Percentiles rank a stretch among this genome's conserved stretches.
These are phyloP conservation scores for Shiraia bambusicola DNA, from an alignment of 2,329 filamentous ascomycete species.

Conservation along the genomic window DNA sequence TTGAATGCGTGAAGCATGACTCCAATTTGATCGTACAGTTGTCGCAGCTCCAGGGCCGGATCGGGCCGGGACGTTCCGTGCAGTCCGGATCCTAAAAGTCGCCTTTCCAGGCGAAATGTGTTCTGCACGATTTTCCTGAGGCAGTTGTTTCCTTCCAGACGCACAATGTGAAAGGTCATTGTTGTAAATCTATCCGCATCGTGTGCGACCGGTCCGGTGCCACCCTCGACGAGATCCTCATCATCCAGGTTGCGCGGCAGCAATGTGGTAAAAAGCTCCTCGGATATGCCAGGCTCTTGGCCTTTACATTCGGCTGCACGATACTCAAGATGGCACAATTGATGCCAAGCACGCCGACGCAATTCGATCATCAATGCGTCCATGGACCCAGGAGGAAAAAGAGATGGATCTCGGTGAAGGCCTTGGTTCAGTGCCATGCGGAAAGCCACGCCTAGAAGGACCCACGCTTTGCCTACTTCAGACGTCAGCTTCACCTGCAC, in stretches of 20 bases:
- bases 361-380: slow-evolving; percentile 42
- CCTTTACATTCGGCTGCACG: slow-evolving; percentile 44
- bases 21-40: slow-evolving; percentile 41
- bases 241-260: slow-evolving; percentile 44
- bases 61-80: slow-evolving; percentile 38
- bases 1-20: slow-evolving; percentile 40
- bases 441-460: slow-evolving; percentile 40
- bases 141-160: slow-evolving; percentile 37
- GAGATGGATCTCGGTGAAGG: slow-evolving; percentile 41
- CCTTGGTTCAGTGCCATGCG: slow-evolving; percentile 43
- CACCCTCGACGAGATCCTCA: slow-evolving; percentile 42
- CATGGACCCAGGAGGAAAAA: slow-evolving; percentile 41
- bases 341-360: slow-evolving; percentile 42
- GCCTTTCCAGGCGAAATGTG: slow-evolving; percentile 41
- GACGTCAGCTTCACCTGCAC: slow-evolving; percentile 6
- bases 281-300: slow-evolving; percentile 41
- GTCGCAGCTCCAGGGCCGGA: slow-evolving; percentile 36
- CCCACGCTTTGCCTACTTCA: slow-evolving; percentile 39
- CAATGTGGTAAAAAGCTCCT: slow-evolving; percentile 43
- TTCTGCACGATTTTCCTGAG: slow-evolving; percentile 41
- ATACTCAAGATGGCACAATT: slow-evolving; percentile 42
- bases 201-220: slow-evolving; percentile 31
- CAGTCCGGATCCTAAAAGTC: slow-evolving; percentile 38
- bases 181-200: slow-evolving; percentile 37
- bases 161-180: slow-evolving; percentile 42